Conservation (phyloP, 768 basidiomycete species). For the Psilocybe tampanensis region DNA sequence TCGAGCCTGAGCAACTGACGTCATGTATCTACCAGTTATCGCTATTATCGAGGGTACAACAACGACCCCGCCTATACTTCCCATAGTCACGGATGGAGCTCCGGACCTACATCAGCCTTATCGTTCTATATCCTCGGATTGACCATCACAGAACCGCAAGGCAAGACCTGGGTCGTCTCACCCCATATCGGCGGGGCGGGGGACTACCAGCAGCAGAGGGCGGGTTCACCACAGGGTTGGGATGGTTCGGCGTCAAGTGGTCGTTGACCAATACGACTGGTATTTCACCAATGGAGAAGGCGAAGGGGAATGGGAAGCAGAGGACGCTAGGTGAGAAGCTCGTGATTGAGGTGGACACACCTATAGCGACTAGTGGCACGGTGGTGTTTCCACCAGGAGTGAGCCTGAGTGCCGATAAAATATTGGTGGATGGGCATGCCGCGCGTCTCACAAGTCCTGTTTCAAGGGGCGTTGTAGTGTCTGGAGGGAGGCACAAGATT, state of each 20-base stretch:
- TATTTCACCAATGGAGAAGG: neutral
- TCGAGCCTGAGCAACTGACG: too few species aligned
- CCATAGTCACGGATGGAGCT: constrained; percentile 63
- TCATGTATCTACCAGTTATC: too few species aligned
- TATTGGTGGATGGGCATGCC: neutral
- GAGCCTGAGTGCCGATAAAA: neutral
- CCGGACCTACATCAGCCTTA: constrained; percentile 58
- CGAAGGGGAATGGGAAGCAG: neutral
- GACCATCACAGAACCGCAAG: constrained; percentile 47
- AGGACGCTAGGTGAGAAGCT: neutral
- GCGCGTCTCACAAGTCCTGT: neutral
- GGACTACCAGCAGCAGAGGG: constrained; percentile 46
- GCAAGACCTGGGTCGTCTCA: constrained; percentile 47
- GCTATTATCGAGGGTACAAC: constrained; percentile 55
- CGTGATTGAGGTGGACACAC: neutral
- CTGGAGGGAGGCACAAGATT: neutral
- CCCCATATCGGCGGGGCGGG: constrained; percentile 45
- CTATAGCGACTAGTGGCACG: neutral
- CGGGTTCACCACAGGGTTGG: constrained; percentile 54
- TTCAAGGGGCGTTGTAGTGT: neutral
- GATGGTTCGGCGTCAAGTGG: constrained; percentile 55
- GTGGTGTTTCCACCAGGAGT: neutral
- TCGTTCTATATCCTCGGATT: constrained; percentile 62
- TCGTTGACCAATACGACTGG: constrained; percentile 9
- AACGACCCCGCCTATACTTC: constrained; percentile 60